These are phyloP conservation scores for Ilyonectria mors-panacis DNA, from an alignment of 2,329 filamentous ascomycete species.

Conservation along the genomic window DNA sequence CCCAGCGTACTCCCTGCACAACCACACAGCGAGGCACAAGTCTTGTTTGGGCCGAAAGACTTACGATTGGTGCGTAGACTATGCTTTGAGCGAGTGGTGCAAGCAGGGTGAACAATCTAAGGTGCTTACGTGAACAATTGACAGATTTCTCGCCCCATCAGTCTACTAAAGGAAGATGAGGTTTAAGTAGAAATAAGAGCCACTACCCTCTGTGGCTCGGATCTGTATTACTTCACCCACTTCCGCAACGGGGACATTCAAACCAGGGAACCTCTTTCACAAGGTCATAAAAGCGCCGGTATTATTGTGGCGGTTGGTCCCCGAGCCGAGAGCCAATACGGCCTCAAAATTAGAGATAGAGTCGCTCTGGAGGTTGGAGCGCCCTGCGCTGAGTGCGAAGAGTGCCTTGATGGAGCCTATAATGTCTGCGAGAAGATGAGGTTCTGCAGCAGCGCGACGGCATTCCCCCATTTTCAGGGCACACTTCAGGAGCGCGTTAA, in stretches of 20 bases:
- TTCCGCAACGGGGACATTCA: constrained; percentile 71
- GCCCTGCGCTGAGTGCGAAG: constrained; percentile 71
- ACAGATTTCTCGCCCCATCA: constrained; percentile 1
- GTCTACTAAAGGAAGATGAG: constrained; percentile 47
- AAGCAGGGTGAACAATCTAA: too few species aligned
- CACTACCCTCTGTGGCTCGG: constrained; percentile 71
- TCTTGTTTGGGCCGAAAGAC: too few species aligned
- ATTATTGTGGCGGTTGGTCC: constrained; percentile 68
- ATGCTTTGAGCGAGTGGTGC: too few species aligned
- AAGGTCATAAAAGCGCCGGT: constrained; percentile 74
- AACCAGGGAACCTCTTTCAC: constrained; percentile 56
- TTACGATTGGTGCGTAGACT: too few species aligned
- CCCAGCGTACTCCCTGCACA: too few species aligned
- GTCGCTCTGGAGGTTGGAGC: constrained; percentile 76
- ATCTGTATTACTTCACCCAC: constrained; percentile 71
- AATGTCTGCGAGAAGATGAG: constrained; percentile 74
- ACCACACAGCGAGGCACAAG: too few species aligned
- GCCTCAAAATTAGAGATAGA: constrained; percentile 64
- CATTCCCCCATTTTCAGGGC: constrained; percentile 69
- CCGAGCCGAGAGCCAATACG: constrained; percentile 63
- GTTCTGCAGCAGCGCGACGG: constrained; percentile 72
- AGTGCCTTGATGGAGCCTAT: constrained; percentile 70
- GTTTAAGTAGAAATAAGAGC: constrained; percentile 68
- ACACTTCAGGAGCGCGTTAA: constrained; percentile 72
- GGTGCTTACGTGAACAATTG: too few species aligned